A percentile compares a stretch with the other conserved stretches of the same genome.
phyloP scores from a whole-genome alignment of 2,329 filamentous ascomycete genomes.

The Cladophialophora yegresii region DNA sequence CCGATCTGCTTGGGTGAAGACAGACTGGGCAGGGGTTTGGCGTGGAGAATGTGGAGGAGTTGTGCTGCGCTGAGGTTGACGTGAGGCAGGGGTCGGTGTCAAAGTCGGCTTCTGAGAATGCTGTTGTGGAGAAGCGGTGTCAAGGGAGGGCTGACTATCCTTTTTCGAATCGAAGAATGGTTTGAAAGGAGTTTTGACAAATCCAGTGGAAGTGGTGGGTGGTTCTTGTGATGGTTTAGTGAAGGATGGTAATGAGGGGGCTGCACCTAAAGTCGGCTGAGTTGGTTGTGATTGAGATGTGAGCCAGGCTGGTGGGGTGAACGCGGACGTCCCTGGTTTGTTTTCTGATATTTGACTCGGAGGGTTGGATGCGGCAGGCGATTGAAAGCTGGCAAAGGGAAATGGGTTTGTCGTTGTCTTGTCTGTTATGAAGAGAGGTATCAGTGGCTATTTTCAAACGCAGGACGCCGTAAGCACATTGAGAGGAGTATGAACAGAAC shows the following conservation, averaged over 20 bases:
- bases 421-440: slow-evolving; percentile 1
- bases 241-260: neutral
- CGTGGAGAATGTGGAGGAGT: slow-evolving; percentile 23
- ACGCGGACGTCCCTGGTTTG: neutral
- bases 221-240: neutral
- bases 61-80: slow-evolving; percentile 15
- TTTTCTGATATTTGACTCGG: neutral
- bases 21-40: slow-evolving; percentile 9
- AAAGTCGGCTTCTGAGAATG: neutral
- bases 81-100: neutral
- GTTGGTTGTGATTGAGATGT: neutral
- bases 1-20: slow-evolving; percentile 17
- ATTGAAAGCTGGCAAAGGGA: neutral
- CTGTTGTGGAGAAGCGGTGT: neutral
- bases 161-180: neutral
- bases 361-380: neutral
- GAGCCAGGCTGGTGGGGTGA: neutral
- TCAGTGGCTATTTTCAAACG: neutral
- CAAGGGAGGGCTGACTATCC: neutral
- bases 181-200: neutral
- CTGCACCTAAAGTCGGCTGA: neutral
- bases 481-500: neutral
- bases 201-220: neutral
- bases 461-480: neutral
- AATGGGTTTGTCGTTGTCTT: slow-evolving; percentile 3